Conservation (phyloP, 2,329 filamentous ascomycete species). For the Colletotrichum eleusines region DNA sequence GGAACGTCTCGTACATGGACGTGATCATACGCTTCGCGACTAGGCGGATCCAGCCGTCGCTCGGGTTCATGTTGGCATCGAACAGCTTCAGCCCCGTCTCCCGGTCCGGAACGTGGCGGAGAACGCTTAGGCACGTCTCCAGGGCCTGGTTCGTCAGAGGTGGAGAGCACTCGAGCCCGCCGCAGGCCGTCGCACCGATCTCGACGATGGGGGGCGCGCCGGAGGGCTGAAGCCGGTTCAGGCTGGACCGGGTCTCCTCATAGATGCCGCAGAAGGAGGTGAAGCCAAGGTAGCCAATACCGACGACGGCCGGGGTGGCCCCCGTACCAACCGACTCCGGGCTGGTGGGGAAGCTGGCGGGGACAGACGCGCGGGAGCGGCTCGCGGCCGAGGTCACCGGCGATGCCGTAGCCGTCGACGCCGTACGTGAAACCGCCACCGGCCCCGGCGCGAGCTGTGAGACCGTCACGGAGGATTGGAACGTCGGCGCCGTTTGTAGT, state of each 20-base stretch:
- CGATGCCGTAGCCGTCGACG: conserved; percentile 10
- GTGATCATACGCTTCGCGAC: conserved; percentile 48
- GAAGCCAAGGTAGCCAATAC: conserved; percentile 58
- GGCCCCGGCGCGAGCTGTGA: background rate
- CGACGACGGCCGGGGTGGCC: conserved; percentile 31
- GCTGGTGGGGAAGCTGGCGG: conserved; percentile 35
- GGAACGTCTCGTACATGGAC: conserved; percentile 50
- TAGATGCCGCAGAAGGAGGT: conserved; percentile 58
- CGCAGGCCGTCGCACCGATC: conserved; percentile 24
- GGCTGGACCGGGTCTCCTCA: conserved; percentile 56
- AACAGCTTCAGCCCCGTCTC: conserved; percentile 44
- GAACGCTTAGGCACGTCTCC: conserved; percentile 54
- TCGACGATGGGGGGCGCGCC: conserved; percentile 23
- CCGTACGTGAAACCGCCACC: background rate
- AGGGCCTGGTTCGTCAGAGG: conserved; percentile 42
- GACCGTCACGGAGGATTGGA: background rate
- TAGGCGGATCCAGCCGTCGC: conserved; percentile 50
- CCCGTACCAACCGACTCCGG: conserved; percentile 30
- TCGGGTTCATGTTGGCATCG: conserved; percentile 42
- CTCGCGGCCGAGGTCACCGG: conserved; percentile 31
- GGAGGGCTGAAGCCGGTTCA: conserved; percentile 50
- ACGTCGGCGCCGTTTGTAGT: conserved; percentile 14
- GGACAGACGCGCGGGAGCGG: conserved; percentile 23
- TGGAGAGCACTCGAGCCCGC: conserved; percentile 31
- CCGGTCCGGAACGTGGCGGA: conserved; percentile 52